Base-by-base conservation (phyloP, 2,329 filamentous ascomycete species). In the Calonectria pseudoreteaudii region DNA sequence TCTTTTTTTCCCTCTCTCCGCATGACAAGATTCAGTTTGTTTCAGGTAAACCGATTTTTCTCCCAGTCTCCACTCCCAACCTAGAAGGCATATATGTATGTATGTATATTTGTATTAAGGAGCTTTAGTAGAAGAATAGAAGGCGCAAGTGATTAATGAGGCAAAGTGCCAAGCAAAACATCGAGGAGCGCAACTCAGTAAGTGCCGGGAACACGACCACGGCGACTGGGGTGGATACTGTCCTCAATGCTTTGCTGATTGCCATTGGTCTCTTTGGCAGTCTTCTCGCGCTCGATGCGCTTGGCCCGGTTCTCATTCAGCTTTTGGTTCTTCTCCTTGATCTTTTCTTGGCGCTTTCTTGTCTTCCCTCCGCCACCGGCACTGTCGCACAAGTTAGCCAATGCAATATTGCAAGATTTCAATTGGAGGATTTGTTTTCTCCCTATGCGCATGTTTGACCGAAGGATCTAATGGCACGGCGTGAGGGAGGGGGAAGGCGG, bases 361-460 rank as follows among this genome's bases (percentile, higher is more conserved):
- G 91, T 94, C 84, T 95, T 97, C 75, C 93, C 93, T 74, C 96
- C 96, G 50, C 96, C 96, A 66, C 96, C 96, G 73, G 94, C 96
- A 78, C 93, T 95, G 76, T 76, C 56, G 28, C 49, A 36, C 56
- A 64, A 64, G 64, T 69, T 60, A 73, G 71, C 47, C 41, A 73
- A 47, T 36, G 31, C 31, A 16, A 38, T 60, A 20, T 16, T 13
- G 34, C 56, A 44, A 44, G 23, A 38, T 60, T 23, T 26, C 56
- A 60, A 60, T 38, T 38, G 56, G 56, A 47, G 44, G 44, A 47
- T 47, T 47, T 47, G 44, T 47, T 47, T 47, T 47, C 44, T 23
- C 44, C 44, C 44, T 47, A 9, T 23, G 44, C 4, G 44, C 44
- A 23, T 11, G 3, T 47, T 23, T 8, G 44, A 3, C 44, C 44